phyloP scores from a whole-genome alignment of 140 eudicot species.

The Stevia rebaudiana region DNA sequence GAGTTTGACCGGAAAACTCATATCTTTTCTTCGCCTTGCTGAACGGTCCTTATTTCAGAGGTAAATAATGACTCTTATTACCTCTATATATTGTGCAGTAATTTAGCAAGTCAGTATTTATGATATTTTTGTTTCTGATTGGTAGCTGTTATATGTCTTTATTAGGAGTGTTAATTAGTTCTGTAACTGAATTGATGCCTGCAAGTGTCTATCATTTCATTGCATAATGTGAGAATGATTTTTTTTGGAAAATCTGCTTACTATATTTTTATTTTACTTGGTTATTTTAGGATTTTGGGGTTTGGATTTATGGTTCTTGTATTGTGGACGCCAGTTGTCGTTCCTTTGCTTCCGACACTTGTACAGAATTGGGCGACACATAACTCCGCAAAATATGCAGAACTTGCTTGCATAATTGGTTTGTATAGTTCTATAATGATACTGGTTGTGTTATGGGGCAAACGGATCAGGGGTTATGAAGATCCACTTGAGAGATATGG shows the following conservation, averaged over 20 bases:
- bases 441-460: constrained; percentile 70
- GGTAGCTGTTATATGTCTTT: background rate
- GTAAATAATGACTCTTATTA: constrained; percentile 27
- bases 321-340: constrained; percentile 77
- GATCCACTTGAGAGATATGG: constrained; percentile 72
- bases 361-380: constrained; percentile 68
- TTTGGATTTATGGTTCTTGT: constrained; percentile 74
- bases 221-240: background rate
- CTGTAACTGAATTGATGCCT: background rate
- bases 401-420: constrained; percentile 71
- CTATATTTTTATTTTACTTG: background rate
- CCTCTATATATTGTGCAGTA: background rate
- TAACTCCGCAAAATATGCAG: constrained; percentile 48
- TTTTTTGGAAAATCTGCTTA: constrained; percentile 1
- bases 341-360: constrained; percentile 84
- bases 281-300: constrained; percentile 57
- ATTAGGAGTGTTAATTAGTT: background rate
- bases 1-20: constrained; percentile 81
- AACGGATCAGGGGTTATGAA: constrained; percentile 77
- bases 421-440: constrained; percentile 56
- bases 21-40: constrained; percentile 64
- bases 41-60: constrained; percentile 78
- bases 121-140: background rate
- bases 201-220: background rate
- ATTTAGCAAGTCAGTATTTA: background rate